Conservation (phyloP, 2,329 filamentous ascomycete genomes). For the Trichoderma semiorbis region DNA sequence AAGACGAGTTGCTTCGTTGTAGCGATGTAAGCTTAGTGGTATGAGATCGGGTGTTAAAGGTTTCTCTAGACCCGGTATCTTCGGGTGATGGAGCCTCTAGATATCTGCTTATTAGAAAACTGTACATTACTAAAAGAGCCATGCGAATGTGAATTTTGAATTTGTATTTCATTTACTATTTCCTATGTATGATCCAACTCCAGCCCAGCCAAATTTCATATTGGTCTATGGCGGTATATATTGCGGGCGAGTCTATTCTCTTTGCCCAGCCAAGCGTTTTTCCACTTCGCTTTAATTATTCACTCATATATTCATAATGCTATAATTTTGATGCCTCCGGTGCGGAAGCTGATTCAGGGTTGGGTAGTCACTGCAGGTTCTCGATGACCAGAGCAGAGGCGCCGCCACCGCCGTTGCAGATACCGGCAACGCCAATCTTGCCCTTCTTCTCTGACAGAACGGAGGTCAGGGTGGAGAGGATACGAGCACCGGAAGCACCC, state of each 20-base stretch:
- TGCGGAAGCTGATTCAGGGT: neutral
- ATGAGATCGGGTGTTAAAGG: neutral
- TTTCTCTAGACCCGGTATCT: neutral
- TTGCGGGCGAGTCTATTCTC: neutral
- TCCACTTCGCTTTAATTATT: neutral
- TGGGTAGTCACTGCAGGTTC: conserved; percentile 51
- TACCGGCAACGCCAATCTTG: conserved; percentile 90
- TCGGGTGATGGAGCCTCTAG: neutral
- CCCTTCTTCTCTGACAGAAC: conserved; percentile 87
- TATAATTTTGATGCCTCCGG: conserved; percentile 15
- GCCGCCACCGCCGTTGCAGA: conserved; percentile 97
- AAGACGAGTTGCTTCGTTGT: neutral
- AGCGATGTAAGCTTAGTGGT: neutral
- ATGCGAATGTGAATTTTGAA: neutral
- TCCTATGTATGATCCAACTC: conserved; percentile 1
- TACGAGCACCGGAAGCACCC: conserved; percentile 89
- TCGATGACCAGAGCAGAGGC: conserved; percentile 93
- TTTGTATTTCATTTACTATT: neutral
- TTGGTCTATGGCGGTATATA: neutral
- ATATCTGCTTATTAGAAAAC: neutral
- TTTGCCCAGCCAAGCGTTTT: neutral
- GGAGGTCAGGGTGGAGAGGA: conserved; percentile 83
- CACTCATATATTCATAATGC: conserved; percentile 17
- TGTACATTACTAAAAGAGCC: neutral
- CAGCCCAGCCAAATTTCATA: neutral